A percentile compares a stretch with the other conserved stretches of the same genome.
phyloP scores from a whole-genome alignment of 73 alveolate species.

The Tetrahymena thermophila region DNA sequence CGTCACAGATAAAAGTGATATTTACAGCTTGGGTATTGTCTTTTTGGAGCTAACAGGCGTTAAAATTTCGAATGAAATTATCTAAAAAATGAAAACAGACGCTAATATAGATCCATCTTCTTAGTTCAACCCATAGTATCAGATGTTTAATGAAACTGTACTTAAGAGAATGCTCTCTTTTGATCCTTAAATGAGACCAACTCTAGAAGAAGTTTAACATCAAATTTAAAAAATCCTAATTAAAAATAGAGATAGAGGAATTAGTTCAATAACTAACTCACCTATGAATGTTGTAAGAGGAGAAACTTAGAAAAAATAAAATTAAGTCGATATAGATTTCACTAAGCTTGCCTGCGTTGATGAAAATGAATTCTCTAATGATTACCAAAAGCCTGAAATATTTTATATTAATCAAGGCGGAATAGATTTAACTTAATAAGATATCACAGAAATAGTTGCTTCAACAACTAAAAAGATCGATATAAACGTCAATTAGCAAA shows the following conservation, averaged over 20 bases:
- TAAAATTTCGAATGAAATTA: neutral
- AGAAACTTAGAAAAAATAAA: neutral
- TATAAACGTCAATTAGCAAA: neutral
- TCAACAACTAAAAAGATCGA: neutral
- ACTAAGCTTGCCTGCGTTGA: neutral
- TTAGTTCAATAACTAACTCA: neutral
- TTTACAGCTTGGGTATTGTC: neutral
- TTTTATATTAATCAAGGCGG: neutral
- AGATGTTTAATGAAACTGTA: neutral
- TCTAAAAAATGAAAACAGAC: neutral
- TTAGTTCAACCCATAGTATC: neutral
- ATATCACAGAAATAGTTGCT: neutral
- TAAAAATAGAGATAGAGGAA: neutral
- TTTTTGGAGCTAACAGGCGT: neutral
- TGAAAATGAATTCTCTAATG: neutral
- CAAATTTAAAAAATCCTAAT: neutral
- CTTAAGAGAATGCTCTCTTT: neutral
- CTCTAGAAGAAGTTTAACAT: neutral
- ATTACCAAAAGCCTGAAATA: neutral
- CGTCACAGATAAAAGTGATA: neutral
- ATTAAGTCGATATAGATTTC: neutral
- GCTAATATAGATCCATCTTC: neutral
- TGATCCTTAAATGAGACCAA: neutral
- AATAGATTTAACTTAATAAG: neutral
- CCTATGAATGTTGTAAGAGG: neutral